These are phyloP conservation scores for Trichaptum fuscoviolaceum DNA, from an alignment of 768 basidiomycete species.

Conservation along the genomic window DNA sequence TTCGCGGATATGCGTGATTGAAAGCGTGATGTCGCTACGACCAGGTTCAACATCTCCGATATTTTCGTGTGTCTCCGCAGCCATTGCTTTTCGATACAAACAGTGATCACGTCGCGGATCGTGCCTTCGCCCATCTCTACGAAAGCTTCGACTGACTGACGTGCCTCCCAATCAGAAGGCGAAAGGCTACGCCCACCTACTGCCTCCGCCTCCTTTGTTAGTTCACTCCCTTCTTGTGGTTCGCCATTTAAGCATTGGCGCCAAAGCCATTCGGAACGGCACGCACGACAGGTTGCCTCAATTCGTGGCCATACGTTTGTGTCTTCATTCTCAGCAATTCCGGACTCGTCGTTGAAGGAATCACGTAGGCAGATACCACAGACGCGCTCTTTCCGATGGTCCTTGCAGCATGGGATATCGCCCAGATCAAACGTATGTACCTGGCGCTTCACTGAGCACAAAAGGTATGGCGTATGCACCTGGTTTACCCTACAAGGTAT, in stretches of 20 bases:
- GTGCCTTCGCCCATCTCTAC: conserved; percentile 69
- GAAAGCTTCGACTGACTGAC: conserved; percentile 65
- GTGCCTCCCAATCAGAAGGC: conserved; percentile 58
- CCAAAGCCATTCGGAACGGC: conserved; percentile 65
- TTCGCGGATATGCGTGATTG: conserved; percentile 29
- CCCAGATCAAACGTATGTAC: conserved; percentile 39
- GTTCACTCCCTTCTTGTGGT: neutral
- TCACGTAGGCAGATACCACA: conserved; percentile 71
- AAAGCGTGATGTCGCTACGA: conserved; percentile 53
- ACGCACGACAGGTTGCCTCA: conserved; percentile 62
- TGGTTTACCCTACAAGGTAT: conserved; percentile 65
- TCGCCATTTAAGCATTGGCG: conserved; percentile 20
- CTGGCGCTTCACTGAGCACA: conserved; percentile 45
- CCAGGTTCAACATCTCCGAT: conserved; percentile 60
- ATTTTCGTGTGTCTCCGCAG: conserved; percentile 59
- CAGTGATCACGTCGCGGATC: conserved; percentile 50
- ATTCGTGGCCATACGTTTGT: conserved; percentile 60
- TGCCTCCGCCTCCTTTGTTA: conserved; percentile 47
- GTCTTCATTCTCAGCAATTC: conserved; percentile 67
- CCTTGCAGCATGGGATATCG: conserved; percentile 49
- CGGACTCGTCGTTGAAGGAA: conserved; percentile 28
- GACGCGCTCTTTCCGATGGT: conserved; percentile 55
- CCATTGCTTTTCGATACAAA: conserved; percentile 72
- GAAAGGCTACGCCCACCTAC: conserved; percentile 38
- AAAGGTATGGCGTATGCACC: conserved; percentile 45